Evolutionary conservation across 257 asterid genomes (phyloP).

Genomic region (Ballota nigra): DNA sequence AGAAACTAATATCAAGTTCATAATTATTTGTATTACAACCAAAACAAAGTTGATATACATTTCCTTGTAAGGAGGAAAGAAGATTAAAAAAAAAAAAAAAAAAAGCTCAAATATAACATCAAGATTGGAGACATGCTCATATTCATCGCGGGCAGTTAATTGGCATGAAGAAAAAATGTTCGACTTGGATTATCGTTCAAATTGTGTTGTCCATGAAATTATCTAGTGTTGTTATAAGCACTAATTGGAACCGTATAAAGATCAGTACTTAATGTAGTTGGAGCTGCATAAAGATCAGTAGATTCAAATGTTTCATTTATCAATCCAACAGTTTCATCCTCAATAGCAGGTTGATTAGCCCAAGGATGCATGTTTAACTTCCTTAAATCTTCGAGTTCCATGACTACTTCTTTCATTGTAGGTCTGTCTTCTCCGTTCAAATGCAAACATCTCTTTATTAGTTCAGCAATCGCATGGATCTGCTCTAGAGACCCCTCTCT

Average conservation of each 20-base stretch:
- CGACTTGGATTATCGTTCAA: slow-evolving; percentile 14
- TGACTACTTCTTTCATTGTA: slow-evolving; percentile 72
- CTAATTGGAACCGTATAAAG: slow-evolving; percentile 26
- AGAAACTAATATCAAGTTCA: too few relatives aligned
- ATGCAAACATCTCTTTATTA: slow-evolving; percentile 47
- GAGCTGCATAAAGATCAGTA: slow-evolving; percentile 39
- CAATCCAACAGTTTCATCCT: slow-evolving; percentile 9
- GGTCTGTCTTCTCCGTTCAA: slow-evolving; percentile 63
- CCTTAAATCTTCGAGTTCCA: slow-evolving; percentile 50
- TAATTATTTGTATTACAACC: too few relatives aligned
- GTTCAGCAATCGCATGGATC: slow-evolving; percentile 41
- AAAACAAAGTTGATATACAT: too few relatives aligned
- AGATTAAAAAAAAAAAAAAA: background rate
- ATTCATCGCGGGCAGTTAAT: slow-evolving; percentile 31
- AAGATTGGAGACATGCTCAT: background rate
- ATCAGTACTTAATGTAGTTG: background rate
- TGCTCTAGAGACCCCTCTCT: slow-evolving; percentile 67
- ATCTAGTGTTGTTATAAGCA: slow-evolving; percentile 12
- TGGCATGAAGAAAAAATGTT: slow-evolving; percentile 23
- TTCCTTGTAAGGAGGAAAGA: slow-evolving; percentile 29
- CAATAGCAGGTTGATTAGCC: background rate
- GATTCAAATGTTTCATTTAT: background rate
- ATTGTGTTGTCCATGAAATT: slow-evolving; percentile 30
- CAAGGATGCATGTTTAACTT: slow-evolving; percentile 28
- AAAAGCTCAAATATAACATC: background rate